Percentiles rank a stretch among this genome's conserved stretches.
These are phyloP conservation scores for Calonectria pteridis DNA, from an alignment of 2,329 filamentous ascomycete genomes.

Conservation along the genomic window DNA sequence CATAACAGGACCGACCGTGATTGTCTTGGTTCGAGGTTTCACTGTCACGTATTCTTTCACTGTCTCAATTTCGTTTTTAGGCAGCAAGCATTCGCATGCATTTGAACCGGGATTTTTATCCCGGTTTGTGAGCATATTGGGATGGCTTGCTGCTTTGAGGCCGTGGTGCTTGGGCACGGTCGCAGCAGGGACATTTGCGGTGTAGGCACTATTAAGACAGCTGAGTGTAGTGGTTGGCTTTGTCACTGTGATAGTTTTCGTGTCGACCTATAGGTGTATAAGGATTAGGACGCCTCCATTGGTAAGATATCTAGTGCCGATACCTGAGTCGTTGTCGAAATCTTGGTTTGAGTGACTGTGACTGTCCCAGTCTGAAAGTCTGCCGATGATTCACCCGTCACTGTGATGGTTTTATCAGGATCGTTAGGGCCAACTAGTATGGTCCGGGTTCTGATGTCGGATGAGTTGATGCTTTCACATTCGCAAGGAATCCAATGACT, in stretches of 20 bases:
- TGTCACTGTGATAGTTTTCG: neutral
- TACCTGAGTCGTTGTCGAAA: neutral
- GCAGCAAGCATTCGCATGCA: neutral
- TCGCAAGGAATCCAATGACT: accelerated
- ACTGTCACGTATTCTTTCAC: neutral
- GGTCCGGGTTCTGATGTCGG: neutral
- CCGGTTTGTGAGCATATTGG: neutral
- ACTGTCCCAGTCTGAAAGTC: neutral
- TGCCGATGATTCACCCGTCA: neutral
- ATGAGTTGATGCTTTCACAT: neutral
- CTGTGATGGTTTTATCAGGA: neutral
- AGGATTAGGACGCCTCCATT: neutral
- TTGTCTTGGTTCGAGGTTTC: neutral
- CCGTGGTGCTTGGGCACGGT: neutral
- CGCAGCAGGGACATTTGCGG: neutral
- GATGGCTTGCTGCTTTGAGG: neutral
- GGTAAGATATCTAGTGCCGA: no score
- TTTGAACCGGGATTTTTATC: neutral
- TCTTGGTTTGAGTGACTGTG: neutral
- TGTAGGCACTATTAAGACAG: neutral
- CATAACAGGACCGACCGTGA: neutral
- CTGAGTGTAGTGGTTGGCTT: neutral
- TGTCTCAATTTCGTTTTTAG: neutral
- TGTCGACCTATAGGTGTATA: neutral
- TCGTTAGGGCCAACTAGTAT: neutral